Conservation (phyloP, 73 alveolate genomes). For the Tetrahymena elliotti region DNA sequence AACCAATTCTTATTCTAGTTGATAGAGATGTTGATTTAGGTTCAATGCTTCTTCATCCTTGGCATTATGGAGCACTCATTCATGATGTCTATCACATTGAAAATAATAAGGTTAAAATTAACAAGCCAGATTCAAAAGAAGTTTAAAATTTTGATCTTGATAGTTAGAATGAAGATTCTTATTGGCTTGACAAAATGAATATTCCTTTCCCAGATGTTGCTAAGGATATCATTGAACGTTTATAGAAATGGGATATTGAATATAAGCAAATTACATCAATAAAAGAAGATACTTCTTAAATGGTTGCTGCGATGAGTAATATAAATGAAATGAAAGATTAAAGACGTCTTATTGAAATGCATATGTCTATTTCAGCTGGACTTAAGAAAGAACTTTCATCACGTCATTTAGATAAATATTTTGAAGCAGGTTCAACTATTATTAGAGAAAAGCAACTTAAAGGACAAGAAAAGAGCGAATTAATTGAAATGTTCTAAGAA, state of each 20-base stretch:
- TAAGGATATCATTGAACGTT: constrained; percentile 5
- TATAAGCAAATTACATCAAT: neutral
- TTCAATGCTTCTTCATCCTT: constrained; percentile 22
- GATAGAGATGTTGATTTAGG: constrained; percentile 37
- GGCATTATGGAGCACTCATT: constrained; percentile 25
- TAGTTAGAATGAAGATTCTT: neutral
- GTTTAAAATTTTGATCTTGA: constrained; percentile 6
- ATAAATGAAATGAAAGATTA: neutral
- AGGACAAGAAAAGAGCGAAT: neutral
- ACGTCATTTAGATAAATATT: neutral
- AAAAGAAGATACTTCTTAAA: neutral
- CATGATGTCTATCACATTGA: constrained; percentile 27
- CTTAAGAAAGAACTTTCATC: neutral
- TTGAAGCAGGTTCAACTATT: neutral
- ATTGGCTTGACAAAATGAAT: constrained; percentile 17
- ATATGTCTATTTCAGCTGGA: neutral
- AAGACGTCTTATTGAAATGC: neutral
- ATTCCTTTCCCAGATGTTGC: constrained; percentile 6
- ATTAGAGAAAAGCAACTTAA: neutral
- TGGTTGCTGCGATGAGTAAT: neutral
- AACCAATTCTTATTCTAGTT: neutral
- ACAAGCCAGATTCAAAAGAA: neutral
- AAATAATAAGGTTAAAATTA: constrained; percentile 13
- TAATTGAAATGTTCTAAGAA: neutral
- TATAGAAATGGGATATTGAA: constrained; percentile 9